phyloP scores from a whole-genome alignment of 208 protist species.

The Crithidia thermophila region DNA sequence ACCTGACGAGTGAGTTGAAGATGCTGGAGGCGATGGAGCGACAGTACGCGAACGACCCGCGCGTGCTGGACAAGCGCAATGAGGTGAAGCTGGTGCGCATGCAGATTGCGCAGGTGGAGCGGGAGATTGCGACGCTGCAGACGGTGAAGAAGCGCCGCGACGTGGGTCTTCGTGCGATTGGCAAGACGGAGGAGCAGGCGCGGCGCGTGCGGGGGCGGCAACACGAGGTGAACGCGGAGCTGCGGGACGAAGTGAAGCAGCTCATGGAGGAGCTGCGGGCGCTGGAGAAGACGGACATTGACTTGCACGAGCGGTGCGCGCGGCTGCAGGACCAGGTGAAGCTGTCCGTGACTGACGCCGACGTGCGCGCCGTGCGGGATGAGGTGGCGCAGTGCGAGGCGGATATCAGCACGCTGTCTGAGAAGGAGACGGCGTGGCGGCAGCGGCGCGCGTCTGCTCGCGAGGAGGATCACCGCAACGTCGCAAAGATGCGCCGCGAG shows the following conservation, averaged over 20 bases:
- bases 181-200: constrained; percentile 41
- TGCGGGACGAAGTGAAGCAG: constrained; percentile 44
- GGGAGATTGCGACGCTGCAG: constrained; percentile 66
- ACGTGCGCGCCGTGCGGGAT: constrained; percentile 40
- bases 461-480: constrained; percentile 37
- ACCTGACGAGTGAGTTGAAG: constrained; percentile 43
- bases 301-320: constrained; percentile 60
- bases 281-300: constrained; percentile 53
- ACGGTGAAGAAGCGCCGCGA: constrained; percentile 55
- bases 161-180: constrained; percentile 50
- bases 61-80: constrained; percentile 70
- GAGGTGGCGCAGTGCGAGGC: constrained; percentile 39
- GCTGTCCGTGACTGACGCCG: constrained; percentile 56
- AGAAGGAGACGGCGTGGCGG: constrained; percentile 33
- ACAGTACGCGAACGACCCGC: constrained; percentile 44
- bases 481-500: constrained; percentile 47
- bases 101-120: constrained; percentile 53
- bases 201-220: constrained; percentile 49
- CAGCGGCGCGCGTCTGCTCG: constrained; percentile 35
- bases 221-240: constrained; percentile 43
- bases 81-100: constrained; percentile 51
- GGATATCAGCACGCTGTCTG: constrained; percentile 11
- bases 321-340: constrained; percentile 59
- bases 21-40: constrained; percentile 30
- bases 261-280: constrained; percentile 55